Conservation (phyloP, 768 basidiomycete species). For the Leccinum longicurvipes region DNA sequence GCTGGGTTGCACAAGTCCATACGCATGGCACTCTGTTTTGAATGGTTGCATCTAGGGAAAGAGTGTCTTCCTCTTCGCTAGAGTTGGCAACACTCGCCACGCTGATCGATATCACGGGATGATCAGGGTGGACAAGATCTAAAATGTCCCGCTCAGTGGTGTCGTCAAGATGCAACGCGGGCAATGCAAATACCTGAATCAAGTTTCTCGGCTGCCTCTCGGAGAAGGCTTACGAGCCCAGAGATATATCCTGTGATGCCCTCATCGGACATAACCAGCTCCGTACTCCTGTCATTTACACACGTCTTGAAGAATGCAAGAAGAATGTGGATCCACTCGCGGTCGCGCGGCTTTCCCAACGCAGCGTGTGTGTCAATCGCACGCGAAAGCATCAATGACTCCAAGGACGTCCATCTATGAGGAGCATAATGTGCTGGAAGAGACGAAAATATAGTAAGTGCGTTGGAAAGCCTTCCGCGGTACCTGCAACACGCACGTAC, state of each 20-base stretch:
- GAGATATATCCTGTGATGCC: constrained; percentile 52
- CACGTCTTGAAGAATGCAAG: constrained; percentile 74
- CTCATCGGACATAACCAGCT: constrained; percentile 51
- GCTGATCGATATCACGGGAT: constrained; percentile 60
- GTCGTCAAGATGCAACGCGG: neutral
- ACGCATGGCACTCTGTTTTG: constrained; percentile 76
- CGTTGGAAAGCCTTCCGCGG: constrained; percentile 58
- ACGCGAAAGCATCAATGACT: constrained; percentile 73
- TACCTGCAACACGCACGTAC: constrained; percentile 43
- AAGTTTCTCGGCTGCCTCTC: constrained; percentile 45
- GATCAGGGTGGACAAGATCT: constrained; percentile 70
- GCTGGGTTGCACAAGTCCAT: constrained; percentile 27
- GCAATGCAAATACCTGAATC: constrained; percentile 45
- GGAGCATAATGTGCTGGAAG: constrained; percentile 86
- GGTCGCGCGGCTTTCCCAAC: constrained; percentile 56
- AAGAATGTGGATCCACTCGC: constrained; percentile 78
- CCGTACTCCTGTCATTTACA: constrained; percentile 50
- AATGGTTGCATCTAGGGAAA: constrained; percentile 55
- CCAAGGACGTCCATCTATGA: constrained; percentile 75
- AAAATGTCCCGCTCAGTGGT: constrained; percentile 10
- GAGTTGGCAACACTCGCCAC: constrained; percentile 45
- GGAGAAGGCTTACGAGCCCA: constrained; percentile 48
- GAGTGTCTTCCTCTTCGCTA: constrained; percentile 65
- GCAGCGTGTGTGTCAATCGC: constrained; percentile 65
- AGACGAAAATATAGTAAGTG: constrained; percentile 69